Percentiles rank a stretch among this genome's conserved stretches.
phyloP scores from a whole-genome alignment of 495 filamentous ascomycete genomes.

The Cryomyces minteri region DNA sequence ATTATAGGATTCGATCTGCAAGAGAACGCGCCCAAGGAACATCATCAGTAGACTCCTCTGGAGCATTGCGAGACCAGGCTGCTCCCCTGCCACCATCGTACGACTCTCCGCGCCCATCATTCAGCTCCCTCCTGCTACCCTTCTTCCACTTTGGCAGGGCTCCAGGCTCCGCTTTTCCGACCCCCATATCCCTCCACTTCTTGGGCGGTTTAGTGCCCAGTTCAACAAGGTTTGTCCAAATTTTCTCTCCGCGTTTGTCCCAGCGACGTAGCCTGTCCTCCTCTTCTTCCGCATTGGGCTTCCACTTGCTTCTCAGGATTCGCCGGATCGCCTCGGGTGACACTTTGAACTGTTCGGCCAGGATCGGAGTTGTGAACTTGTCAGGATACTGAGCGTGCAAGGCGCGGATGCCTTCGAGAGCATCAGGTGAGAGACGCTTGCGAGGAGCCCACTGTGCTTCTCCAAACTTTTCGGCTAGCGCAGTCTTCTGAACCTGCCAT shows the following conservation, averaged over 20 bases:
- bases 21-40: too few relatives aligned
- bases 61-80: neutral
- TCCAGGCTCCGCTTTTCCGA: conserved; percentile 23
- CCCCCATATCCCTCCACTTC: conserved; percentile 49
- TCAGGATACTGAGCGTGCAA: conserved; percentile 59
- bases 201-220: conserved; percentile 46
- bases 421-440: conserved; percentile 81
- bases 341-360: conserved; percentile 65
- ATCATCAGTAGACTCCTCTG: too few relatives aligned
- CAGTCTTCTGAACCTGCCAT: conserved; percentile 44
- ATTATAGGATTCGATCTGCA: too few relatives aligned
- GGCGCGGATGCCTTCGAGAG: conserved; percentile 67
- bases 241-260: conserved; percentile 56
- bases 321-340: conserved; percentile 73
- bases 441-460: conserved; percentile 53
- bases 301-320: conserved; percentile 76
- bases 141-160: conserved; percentile 11
- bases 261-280: conserved; percentile 48
- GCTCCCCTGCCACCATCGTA: neutral
- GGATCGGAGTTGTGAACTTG: conserved; percentile 50
- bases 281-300: conserved; percentile 39
- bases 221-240: conserved; percentile 60
- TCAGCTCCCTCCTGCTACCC: neutral
- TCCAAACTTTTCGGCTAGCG: conserved; percentile 53
- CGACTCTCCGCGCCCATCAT: neutral